Conservation (phyloP, 176 grass and related monocot genomes). For the Bolboschoenus planiculmis region DNA sequence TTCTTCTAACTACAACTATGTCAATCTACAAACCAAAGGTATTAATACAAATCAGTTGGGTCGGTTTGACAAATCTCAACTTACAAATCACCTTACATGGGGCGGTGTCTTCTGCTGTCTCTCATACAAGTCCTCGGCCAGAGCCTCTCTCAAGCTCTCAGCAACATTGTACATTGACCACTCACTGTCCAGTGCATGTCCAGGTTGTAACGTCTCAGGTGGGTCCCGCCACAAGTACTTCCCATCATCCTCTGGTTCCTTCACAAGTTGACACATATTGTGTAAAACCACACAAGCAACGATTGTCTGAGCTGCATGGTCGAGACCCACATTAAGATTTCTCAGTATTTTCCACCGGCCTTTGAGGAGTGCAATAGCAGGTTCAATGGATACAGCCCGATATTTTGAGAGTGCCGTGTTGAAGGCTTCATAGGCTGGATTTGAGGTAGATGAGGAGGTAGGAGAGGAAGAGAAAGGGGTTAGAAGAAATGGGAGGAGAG, state of each 20-base stretch:
- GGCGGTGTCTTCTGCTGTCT: slow-evolving; percentile 20
- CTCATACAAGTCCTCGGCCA: slow-evolving; percentile 30
- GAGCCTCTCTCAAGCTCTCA: slow-evolving; percentile 18
- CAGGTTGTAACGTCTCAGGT: slow-evolving; percentile 20
- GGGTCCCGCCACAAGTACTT: slow-evolving; percentile 32
- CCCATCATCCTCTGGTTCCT: slow-evolving; percentile 31
- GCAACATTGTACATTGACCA: slow-evolving; percentile 25
- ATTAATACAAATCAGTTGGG: not conserved
- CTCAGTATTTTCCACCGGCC: slow-evolving; percentile 38
- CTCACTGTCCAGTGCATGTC: slow-evolving; percentile 25
- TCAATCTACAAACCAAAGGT: not conserved
- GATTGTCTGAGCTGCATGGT: slow-evolving; percentile 35
- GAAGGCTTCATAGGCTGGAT: slow-evolving; percentile 23
- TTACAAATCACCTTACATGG: not conserved
- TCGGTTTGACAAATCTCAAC: not conserved
- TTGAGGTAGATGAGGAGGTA: not conserved
- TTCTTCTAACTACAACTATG: not conserved
- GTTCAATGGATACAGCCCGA: slow-evolving; percentile 23
- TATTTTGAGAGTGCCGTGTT: slow-evolving; percentile 10
- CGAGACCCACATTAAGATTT: slow-evolving; percentile 35
- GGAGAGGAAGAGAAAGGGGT: slow-evolving; percentile 27
- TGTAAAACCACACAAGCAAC: slow-evolving; percentile 40
- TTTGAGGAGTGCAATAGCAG: slow-evolving; percentile 29
- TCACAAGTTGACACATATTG: slow-evolving; percentile 35
- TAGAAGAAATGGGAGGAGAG: slow-evolving; percentile 29